A percentile compares a stretch with the other conserved stretches of the same genome.
These are phyloP conservation scores for Boeremia exigua DNA, from an alignment of 2,329 filamentous ascomycete species.

Conservation along the genomic window DNA sequence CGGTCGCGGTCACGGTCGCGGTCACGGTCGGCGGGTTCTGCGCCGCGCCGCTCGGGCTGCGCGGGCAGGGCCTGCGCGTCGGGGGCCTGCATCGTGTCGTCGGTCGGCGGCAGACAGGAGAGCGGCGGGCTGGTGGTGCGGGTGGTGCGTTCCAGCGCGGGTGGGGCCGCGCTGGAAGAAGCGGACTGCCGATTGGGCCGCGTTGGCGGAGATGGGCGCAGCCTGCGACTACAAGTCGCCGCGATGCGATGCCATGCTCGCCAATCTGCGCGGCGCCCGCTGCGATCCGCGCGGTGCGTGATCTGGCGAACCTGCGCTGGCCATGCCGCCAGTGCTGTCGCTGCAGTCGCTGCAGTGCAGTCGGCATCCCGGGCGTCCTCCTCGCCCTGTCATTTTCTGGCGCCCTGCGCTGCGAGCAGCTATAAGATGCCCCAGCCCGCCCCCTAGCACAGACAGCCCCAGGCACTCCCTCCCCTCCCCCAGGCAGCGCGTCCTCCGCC, in stretches of 20 bases:
- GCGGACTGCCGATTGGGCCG: no score
- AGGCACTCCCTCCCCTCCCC: no score
- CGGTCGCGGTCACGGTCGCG: conserved; percentile 17
- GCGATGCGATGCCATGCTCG: not conserved
- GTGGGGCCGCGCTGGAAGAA: no score
- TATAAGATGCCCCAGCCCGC: conserved; percentile 9
- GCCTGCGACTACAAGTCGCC: no score
- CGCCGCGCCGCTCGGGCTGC: no score
- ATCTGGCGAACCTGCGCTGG: conserved; percentile 2
- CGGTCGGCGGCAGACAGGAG: no score
- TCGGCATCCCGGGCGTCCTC: not conserved
- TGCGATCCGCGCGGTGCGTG: conserved; percentile 4
- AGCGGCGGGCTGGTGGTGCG: no score
- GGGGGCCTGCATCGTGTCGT: no score
- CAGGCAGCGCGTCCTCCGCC: not conserved
- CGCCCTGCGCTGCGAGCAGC: not conserved
- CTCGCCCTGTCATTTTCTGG: conserved; percentile 28
- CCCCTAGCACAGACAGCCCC: no score
- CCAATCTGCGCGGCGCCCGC: conserved; percentile 4
- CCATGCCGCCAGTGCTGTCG: not conserved
- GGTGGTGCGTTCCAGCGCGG: not conserved
- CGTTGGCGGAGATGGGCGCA: no score
- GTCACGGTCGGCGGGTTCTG: conserved; percentile 19
- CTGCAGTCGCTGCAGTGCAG: no score
- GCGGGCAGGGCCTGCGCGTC: no score